A percentile compares a stretch with the other conserved stretches of the same genome.
These are phyloP conservation scores for Alternaria brassicicola DNA, from an alignment of 2,329 filamentous ascomycete species.

Conservation along the genomic window DNA sequence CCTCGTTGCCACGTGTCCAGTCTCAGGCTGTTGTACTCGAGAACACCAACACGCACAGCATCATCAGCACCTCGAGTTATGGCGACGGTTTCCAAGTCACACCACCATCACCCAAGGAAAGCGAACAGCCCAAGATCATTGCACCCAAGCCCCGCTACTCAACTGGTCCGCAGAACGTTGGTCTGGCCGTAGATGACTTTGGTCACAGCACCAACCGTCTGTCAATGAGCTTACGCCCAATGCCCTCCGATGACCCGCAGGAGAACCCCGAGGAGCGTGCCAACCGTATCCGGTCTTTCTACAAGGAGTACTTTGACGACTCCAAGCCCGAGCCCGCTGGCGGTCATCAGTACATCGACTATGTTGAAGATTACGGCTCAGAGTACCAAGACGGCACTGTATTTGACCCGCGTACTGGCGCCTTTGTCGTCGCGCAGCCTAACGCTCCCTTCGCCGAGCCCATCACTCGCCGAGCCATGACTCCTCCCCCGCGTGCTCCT, in stretches of 20 bases:
- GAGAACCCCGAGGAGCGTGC: constrained; percentile 94
- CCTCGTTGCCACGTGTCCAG: constrained; percentile 39
- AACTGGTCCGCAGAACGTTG: constrained; percentile 18
- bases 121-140: constrained; percentile 28
- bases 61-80: constrained; percentile 60
- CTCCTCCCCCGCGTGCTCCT: constrained; percentile 77
- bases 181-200: constrained; percentile 40
- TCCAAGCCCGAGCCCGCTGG: constrained; percentile 58
- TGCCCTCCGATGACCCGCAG: constrained; percentile 83
- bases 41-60: constrained; percentile 45
- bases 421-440: constrained; percentile 63
- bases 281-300: constrained; percentile 97
- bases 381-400: constrained; percentile 68
- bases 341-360: constrained; percentile 53
- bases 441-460: constrained; percentile 77
- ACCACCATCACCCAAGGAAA: constrained; percentile 48
- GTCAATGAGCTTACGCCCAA: constrained; percentile 73
- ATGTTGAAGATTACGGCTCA: constrained; percentile 78
- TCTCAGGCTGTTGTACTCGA: constrained; percentile 46
- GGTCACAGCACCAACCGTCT: constrained; percentile 55
- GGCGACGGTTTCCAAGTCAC: constrained; percentile 61
- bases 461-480: constrained; percentile 90
- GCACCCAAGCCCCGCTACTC: constrained; percentile 41
- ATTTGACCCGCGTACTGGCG: constrained; percentile 63
- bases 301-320: constrained; percentile 99